phyloP scores from a whole-genome alignment of 805 yeast genomes.

The Yamadazyma nakazawae region DNA sequence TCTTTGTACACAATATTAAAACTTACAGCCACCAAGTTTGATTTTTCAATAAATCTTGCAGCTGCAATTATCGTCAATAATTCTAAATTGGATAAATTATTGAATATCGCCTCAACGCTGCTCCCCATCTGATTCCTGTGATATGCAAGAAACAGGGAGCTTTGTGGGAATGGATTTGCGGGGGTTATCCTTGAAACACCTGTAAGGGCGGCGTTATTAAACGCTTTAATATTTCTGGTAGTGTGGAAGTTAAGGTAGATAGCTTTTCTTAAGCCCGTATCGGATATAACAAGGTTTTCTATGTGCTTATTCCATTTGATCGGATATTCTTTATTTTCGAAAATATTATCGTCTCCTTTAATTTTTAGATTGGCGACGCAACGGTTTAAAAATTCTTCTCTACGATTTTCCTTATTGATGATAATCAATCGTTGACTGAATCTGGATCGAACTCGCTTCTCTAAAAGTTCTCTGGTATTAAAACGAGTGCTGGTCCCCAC shows the following conservation, averaged over 20 bases:
- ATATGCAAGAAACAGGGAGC: conserved; percentile 21
- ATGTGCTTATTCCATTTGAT: conserved; percentile 46
- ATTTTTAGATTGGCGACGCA: conserved; percentile 40
- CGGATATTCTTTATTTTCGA: conserved; percentile 21
- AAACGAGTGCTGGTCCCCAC: conserved; percentile 75
- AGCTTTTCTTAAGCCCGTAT: conserved; percentile 16
- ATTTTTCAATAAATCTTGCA: conserved; percentile 64
- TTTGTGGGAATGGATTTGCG: conserved; percentile 23
- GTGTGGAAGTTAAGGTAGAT: conserved; percentile 49
- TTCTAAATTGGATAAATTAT: conserved; percentile 64
- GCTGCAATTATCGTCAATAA: conserved; percentile 68
- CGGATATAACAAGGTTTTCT: conserved; percentile 17
- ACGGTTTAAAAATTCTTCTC: conserved; percentile 45
- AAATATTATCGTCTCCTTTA: conserved; percentile 13
- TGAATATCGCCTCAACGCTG: conserved; percentile 25
- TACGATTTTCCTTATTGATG: conserved; percentile 47
- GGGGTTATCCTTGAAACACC: conserved; percentile 33
- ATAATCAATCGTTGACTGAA: conserved; percentile 76
- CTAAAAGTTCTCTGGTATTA: conserved; percentile 76
- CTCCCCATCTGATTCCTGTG: conserved; percentile 20
- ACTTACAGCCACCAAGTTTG: conserved; percentile 58
- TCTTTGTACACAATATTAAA: conserved; percentile 78
- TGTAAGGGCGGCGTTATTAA: conserved; percentile 42
- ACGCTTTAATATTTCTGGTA: conserved; percentile 51
- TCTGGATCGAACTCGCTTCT: conserved; percentile 86